Percentiles rank a stretch among this genome's conserved stretches.
Evolutionary conservation across 164 flowering plant genomes (phyloP).

Genomic region (Vitis cinerea): DNA sequence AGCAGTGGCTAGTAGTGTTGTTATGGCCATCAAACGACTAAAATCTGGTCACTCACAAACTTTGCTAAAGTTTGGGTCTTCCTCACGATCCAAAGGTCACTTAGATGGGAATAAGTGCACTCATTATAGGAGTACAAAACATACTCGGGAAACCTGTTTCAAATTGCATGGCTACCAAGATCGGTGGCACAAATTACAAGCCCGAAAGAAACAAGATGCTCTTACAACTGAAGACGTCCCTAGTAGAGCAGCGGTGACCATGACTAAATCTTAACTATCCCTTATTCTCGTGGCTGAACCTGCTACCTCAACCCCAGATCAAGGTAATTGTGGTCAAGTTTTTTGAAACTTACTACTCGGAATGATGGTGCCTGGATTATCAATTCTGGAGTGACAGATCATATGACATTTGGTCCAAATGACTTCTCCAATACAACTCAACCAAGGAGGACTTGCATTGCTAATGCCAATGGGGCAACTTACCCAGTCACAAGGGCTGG

Average conservation of each 20-base stretch:
- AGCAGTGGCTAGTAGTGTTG: neutral
- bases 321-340: conserved; percentile 10
- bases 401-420: conserved; percentile 5
- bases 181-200: neutral
- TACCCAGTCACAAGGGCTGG: conserved; percentile 1
- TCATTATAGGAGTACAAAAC: neutral
- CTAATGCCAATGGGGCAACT: conserved; percentile 6
- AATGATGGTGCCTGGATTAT: conserved; percentile 8
- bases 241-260: neutral
- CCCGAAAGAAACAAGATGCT: conserved; percentile 8
- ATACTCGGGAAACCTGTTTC: neutral
- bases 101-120: too few relatives aligned
- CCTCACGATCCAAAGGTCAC: neutral
- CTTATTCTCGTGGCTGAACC: neutral
- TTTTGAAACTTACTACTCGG: conserved; percentile 3
- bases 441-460: conserved; percentile 1
- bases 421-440: neutral
- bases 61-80: conserved; percentile 1
- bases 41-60: too few relatives aligned
- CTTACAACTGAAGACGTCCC: neutral
- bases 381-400: neutral
- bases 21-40: too few relatives aligned
- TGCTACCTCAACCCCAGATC: conserved; percentile 8
- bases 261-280: neutral
- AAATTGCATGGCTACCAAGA: too few relatives aligned